phyloP scores from a whole-genome alignment of 257 asterid species.

The Asclepias syriaca region DNA sequence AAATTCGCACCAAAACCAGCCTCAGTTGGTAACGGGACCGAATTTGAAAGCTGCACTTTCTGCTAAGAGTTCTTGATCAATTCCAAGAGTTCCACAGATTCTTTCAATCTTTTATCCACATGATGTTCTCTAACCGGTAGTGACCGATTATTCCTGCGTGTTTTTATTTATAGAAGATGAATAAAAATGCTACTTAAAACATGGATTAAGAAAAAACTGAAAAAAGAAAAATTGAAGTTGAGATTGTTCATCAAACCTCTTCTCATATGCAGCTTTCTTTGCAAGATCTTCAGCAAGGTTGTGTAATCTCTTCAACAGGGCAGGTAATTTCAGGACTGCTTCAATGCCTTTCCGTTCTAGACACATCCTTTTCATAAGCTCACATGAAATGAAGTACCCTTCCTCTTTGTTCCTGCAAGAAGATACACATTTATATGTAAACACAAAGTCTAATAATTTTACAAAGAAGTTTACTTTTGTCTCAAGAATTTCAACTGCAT shows the following conservation, averaged over 20 bases:
- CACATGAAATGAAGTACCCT: slow-evolving; percentile 78
- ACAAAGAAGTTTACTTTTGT: background rate
- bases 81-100: slow-evolving; percentile 48
- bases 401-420: slow-evolving; percentile 83
- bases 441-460: background rate
- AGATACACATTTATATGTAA: background rate
- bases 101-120: slow-evolving; percentile 53
- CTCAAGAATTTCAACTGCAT: slow-evolving; percentile 10
- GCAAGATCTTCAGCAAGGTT: slow-evolving; percentile 64
- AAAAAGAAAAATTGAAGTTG: background rate
- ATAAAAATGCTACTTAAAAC: background rate
- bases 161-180: background rate
- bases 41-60: background rate
- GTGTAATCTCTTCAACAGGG: slow-evolving; percentile 59
- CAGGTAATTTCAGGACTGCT: slow-evolving; percentile 51
- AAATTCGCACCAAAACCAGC: background rate
- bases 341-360: slow-evolving; percentile 37
- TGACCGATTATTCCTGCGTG: slow-evolving; percentile 42
- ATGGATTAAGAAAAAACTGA: background rate
- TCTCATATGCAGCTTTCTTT: slow-evolving; percentile 59
- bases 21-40: background rate
- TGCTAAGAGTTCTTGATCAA: slow-evolving; percentile 23
- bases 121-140: slow-evolving; percentile 47
- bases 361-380: slow-evolving; percentile 68
- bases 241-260: slow-evolving; percentile 39